Evolutionary conservation across 2,329 filamentous ascomycete species (phyloP).

Genomic region (Fusarium veterinarium): DNA sequence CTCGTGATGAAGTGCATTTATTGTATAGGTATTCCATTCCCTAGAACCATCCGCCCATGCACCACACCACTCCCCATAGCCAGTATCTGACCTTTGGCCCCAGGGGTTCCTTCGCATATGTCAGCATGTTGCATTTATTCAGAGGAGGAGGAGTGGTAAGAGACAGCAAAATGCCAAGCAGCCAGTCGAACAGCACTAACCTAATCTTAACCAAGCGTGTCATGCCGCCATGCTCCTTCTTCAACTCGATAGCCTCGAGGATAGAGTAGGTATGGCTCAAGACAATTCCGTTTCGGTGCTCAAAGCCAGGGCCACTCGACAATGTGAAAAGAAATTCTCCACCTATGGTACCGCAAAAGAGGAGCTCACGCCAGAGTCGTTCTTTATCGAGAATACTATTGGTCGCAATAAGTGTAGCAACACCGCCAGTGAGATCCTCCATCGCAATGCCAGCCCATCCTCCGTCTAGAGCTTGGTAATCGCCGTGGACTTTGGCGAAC

Average conservation of each 20-base stretch:
- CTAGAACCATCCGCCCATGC: conserved; percentile 79
- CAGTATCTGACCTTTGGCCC: conserved; percentile 63
- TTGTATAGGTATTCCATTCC: conserved; percentile 80
- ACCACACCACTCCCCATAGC: conserved; percentile 72
- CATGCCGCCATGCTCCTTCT: conserved; percentile 53
- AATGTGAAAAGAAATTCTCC: conserved; percentile 71
- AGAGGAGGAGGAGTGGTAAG: background rate
- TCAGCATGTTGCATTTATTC: background rate
- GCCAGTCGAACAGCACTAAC: conserved; percentile 44
- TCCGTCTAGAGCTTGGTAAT: conserved; percentile 75
- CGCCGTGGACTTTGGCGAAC: conserved; percentile 80
- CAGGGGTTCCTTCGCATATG: conserved; percentile 70
- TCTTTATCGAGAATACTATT: conserved; percentile 73
- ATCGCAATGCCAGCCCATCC: conserved; percentile 70
- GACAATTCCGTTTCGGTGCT: conserved; percentile 54
- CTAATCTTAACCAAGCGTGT: conserved; percentile 57
- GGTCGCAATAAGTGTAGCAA: conserved; percentile 65
- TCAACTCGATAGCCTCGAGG: conserved; percentile 58
- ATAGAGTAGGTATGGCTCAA: conserved; percentile 64
- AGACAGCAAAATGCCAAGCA: background rate
- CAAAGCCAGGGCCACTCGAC: conserved; percentile 44
- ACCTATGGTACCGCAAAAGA: conserved; percentile 73
- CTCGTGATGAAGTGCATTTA: conserved; percentile 71
- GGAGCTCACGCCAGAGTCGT: conserved; percentile 75
- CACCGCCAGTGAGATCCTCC: conserved; percentile 66